Percentiles rank a stretch among this genome's conserved stretches.
These are phyloP conservation scores for Scutellaria minor DNA, from an alignment of 257 asterid species.

Conservation along the genomic window DNA sequence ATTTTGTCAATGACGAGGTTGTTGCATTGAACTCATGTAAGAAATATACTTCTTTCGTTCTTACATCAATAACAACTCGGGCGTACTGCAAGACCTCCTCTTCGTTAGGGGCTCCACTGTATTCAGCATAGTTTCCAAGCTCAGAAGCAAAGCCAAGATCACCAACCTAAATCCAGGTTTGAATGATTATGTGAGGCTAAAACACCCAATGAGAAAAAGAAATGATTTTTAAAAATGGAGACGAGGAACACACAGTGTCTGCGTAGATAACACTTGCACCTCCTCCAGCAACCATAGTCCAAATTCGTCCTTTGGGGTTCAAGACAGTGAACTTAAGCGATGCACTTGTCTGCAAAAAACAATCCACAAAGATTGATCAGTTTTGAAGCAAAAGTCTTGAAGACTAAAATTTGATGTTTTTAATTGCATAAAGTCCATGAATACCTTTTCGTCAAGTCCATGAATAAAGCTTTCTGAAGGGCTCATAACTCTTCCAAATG, in stretches of 20 bases:
- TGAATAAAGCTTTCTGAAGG: conserved; percentile 84
- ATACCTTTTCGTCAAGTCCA: conserved; percentile 92
- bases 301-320: conserved; percentile 93
- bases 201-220: background rate
- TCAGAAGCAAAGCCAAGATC: conserved; percentile 95
- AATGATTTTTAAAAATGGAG: background rate
- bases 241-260: conserved; percentile 65
- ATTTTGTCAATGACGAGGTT: background rate
- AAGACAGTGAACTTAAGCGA: conserved; percentile 93
- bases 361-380: conserved; percentile 7
- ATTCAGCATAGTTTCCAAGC: conserved; percentile 96
- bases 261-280: conserved; percentile 98
- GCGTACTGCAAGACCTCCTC: conserved; percentile 97
- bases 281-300: conserved; percentile 99
- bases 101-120: conserved; percentile 97
- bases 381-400: background rate
- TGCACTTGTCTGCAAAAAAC: conserved; percentile 84
- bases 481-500: conserved; percentile 93
- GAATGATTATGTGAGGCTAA: conserved; percentile 1
- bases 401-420: no score
- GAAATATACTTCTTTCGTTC: conserved; percentile 5
- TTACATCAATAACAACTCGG: conserved; percentile 92
- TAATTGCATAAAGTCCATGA: background rate
- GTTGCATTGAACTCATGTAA: background rate
- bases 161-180: conserved; percentile 61